Conservation (phyloP, 2,329 filamentous ascomycete species). For the Penicillium italicum region DNA sequence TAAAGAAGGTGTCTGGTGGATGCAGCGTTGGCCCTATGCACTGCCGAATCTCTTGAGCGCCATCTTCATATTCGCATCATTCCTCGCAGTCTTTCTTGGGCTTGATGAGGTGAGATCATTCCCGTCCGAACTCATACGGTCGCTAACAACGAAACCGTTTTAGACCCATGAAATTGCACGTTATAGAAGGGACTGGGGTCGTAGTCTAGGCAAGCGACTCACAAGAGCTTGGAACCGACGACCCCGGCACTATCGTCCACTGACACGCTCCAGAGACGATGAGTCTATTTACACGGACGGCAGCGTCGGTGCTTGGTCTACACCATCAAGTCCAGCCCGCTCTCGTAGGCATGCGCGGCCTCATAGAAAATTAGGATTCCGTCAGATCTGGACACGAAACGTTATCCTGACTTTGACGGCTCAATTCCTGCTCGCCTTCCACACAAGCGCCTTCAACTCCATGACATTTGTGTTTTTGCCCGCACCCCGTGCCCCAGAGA, state of each 20-base stretch:
- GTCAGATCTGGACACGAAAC: slow-evolving; percentile 53
- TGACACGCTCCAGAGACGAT: slow-evolving; percentile 29
- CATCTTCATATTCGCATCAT: slow-evolving; percentile 55
- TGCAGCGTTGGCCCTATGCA: slow-evolving; percentile 64
- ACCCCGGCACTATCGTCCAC: slow-evolving; percentile 34
- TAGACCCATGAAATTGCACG: slow-evolving; percentile 40
- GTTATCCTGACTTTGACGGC: slow-evolving; percentile 57
- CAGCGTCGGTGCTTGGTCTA: slow-evolving; percentile 24
- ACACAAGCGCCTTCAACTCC: slow-evolving; percentile 71
- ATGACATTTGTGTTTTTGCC: slow-evolving; percentile 76
- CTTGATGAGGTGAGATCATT: slow-evolving; percentile 57
- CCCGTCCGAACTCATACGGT: not conserved
- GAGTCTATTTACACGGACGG: slow-evolving; percentile 35
- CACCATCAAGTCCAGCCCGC: slow-evolving; percentile 26
- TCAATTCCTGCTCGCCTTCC: slow-evolving; percentile 67
- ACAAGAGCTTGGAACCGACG: slow-evolving; percentile 26
- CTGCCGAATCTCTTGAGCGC: slow-evolving; percentile 67
- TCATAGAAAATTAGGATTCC: slow-evolving; percentile 45
- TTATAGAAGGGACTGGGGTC: slow-evolving; percentile 42
- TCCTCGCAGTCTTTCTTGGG: slow-evolving; percentile 57
- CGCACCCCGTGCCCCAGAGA: slow-evolving; percentile 58
- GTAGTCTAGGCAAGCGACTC: slow-evolving; percentile 38
- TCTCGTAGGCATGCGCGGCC: slow-evolving; percentile 29
- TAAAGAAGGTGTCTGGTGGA: slow-evolving; percentile 59
- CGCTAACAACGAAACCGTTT: not conserved